Evolutionary conservation across 2,329 filamentous ascomycete genomes (phyloP), one percentile per base, ranked within the genome.

Genomic region (Xylaria digitata): DNA sequence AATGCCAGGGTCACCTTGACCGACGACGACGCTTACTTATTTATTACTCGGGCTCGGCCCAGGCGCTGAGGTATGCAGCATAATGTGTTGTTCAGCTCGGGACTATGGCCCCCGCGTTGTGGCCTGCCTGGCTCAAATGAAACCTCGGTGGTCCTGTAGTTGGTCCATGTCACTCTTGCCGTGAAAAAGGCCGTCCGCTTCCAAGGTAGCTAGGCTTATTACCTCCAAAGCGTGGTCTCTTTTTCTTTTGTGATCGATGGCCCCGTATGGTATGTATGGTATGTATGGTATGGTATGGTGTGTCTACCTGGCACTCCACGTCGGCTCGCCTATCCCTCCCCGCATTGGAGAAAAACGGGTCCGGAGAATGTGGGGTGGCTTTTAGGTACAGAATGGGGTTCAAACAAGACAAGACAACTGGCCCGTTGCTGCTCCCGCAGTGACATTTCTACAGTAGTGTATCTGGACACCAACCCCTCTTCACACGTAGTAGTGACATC

Each of bases 331-430:
- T 42, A 32, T 21, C 21, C 53, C 53, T 55, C 53, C 53, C 53
- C 53, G 53, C 53, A 55, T 55, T 55, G 53, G 53, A 55, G 53
- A 55, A 55, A 55, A 55, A 43, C 53, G 53, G 53, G 53, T 21
- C 52, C 15, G 53, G 74, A 49, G 37, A 60, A 49, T 67, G 63
- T 42, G 53, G 54, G 57, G 49, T 59, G 59, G 37, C 23, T 61
- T 50, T 59, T 53, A 40, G 15, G 53, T 55, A 30, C 48, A 42
- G 50, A 50, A 32, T 63, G 30, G 55, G 55, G 43, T 45, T 37
- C 21, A 17, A 43, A 45, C 52, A 32, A 49, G 58, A 53, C 53
- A 62, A 56, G 58, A 53, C 53, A 62, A 56, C 58, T 54, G 53
- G 63, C 45, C 45, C 40, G 46, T 43, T 52, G 9, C 34, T 45